A percentile compares a stretch with the other conserved stretches of the same genome.
Evolutionary conservation across 2,329 filamentous ascomycete genomes (phyloP).

Genomic region (Lecanicillium sp.): DNA sequence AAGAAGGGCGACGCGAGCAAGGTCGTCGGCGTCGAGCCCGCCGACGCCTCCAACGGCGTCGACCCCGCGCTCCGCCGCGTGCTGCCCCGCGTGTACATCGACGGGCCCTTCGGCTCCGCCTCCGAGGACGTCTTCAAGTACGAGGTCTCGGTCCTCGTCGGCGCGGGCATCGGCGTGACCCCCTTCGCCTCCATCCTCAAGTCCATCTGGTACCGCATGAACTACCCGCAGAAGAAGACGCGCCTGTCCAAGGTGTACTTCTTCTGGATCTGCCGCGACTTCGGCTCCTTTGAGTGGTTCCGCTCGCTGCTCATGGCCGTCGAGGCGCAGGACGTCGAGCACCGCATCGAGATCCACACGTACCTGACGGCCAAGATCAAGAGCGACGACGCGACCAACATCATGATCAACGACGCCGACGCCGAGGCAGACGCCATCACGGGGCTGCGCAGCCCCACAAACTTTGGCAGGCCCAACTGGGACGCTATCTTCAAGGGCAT

Average conservation of each 20-base stretch:
- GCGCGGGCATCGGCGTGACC: conserved; percentile 80
- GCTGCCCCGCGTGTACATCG: conserved; percentile 73
- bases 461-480: conserved; percentile 84
- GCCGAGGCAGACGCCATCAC: conserved; percentile 81
- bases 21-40: conserved; percentile 60
- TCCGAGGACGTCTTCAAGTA: conserved; percentile 90
- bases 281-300: conserved; percentile 88
- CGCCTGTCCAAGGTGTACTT: conserved; percentile 82
- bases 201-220: conserved; percentile 91
- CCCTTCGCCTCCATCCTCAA: conserved; percentile 83
- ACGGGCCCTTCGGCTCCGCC: conserved; percentile 79
- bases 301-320: conserved; percentile 76
- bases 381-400: conserved; percentile 78
- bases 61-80: conserved; percentile 67
- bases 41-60: conserved; percentile 46
- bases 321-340: conserved; percentile 76
- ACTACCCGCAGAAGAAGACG: conserved; percentile 75
- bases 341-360: conserved; percentile 83
- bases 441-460: conserved; percentile 73
- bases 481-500: conserved; percentile 84
- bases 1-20: conserved; percentile 49
- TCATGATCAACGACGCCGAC: conserved; percentile 88
- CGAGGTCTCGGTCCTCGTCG: conserved; percentile 71
- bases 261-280: conserved; percentile 88
- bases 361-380: conserved; percentile 86